A percentile compares a stretch with the other conserved stretches of the same genome.
Evolutionary conservation across 306 rosid genomes (phyloP).

Genomic region (Prunus davidiana): DNA sequence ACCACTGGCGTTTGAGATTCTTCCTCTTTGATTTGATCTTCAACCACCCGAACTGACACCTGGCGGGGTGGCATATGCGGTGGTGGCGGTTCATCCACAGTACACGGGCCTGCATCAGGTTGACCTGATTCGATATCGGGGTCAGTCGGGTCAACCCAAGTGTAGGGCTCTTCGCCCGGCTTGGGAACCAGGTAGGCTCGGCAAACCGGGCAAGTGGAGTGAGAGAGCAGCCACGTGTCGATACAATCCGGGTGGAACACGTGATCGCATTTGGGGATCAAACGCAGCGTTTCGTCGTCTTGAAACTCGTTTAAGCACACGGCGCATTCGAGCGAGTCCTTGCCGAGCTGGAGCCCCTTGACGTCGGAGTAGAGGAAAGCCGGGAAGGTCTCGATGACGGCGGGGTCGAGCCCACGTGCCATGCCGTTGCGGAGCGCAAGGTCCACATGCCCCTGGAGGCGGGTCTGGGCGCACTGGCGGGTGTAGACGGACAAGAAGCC

Average conservation of each 20-base stretch:
- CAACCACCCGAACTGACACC: slow-evolving; percentile 8
- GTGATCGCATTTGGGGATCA: slow-evolving; percentile 79
- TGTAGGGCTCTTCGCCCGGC: slow-evolving; percentile 37
- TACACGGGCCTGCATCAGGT: slow-evolving; percentile 4
- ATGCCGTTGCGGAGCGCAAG: slow-evolving; percentile 21
- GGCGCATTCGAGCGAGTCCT: slow-evolving; percentile 76
- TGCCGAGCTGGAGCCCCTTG: slow-evolving; percentile 60
- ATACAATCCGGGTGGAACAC: slow-evolving; percentile 78
- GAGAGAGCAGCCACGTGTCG: slow-evolving; percentile 71
- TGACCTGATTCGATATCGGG: slow-evolving; percentile 3
- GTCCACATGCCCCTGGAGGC: slow-evolving; percentile 34
- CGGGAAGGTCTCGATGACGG: slow-evolving; percentile 62
- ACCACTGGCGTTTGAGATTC: background rate
- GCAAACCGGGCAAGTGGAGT: slow-evolving; percentile 89
- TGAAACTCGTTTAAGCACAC: slow-evolving; percentile 82
- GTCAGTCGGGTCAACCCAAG: slow-evolving; percentile 11
- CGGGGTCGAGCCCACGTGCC: slow-evolving; percentile 56
- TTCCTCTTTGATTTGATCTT: slow-evolving; percentile 5
- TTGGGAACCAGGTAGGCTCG: slow-evolving; percentile 56
- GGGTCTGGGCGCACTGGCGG: slow-evolving; percentile 64
- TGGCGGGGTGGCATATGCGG: slow-evolving; percentile 2
- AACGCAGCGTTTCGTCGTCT: slow-evolving; percentile 81
- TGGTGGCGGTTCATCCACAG: background rate
- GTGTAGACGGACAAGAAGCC: slow-evolving; percentile 81
- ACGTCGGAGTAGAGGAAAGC: slow-evolving; percentile 75